Base-by-base conservation (phyloP, 2,329 filamentous ascomycete species). In the Arthrocladium fulminans region DNA sequence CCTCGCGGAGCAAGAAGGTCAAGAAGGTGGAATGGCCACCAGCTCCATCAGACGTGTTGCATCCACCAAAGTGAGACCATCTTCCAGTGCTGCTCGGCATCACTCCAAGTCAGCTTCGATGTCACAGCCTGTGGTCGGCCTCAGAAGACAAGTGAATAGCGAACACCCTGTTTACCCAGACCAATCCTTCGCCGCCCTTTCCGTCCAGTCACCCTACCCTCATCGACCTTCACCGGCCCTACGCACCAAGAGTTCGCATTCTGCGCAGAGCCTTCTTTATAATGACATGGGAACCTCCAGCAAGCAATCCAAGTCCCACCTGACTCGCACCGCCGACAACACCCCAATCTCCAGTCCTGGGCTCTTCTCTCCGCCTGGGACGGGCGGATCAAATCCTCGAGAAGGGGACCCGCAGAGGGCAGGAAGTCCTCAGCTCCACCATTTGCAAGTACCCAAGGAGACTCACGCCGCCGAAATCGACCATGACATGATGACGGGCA, bases 381-480 rank as follows among this genome's bases (percentile, higher is more conserved):
- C 20, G 9, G 24, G 24, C 19, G 15, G 23, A 6, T n/a, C 59
- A 64, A 4, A 52, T 62, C 2, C 65, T 54, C 2, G 67, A 66
- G 23, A 64, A 67, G 10, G 64, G 67, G 44, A 54, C 51, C 25
- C 45, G 49, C 54, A 59, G 24, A 60, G 60, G 47, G 49, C 69
- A 34, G 70, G 72, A 49, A 82, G 77, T 58, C 81, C 83, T 1
- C 82, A 77, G 59, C 66, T 86, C 48, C 84, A 88, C 59, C 84
- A 88, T 64, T 77, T 78, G 51, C 82, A 85, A 64, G 81, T 76
- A 65, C 84, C 88, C 44, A 76, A 83, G 76, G 85, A 88, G 82
- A 96, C 90, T 8, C 86, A 95, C 67, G 88, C 89, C 54, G 89
- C 87, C 46, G 83, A 89, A 60, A 87, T 96, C 58, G 90, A 97